Conservation (phyloP, 139 green algal genomes). For the Volvox reticuliferus region DNA sequence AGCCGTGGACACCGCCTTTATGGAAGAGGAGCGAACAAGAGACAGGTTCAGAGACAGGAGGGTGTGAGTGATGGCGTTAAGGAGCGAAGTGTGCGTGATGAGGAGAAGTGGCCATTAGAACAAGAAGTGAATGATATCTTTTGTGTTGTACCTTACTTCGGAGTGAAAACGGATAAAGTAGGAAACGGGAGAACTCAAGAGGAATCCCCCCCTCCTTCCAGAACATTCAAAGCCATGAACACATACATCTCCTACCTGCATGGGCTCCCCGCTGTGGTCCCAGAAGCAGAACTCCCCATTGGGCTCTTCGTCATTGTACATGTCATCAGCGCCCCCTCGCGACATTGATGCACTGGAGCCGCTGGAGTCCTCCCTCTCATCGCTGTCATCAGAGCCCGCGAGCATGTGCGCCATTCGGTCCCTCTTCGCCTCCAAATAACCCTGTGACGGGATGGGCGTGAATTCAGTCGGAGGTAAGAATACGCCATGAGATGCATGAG, state of each 20-base stretch:
- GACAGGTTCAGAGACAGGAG: neutral
- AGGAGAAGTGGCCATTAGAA: too few species aligned
- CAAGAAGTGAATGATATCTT: too few species aligned
- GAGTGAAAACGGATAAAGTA: too few species aligned
- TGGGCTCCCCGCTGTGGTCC: slow-evolving; percentile 46
- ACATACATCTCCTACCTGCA: slow-evolving; percentile 23
- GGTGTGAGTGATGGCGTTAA: neutral
- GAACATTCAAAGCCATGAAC: too few species aligned
- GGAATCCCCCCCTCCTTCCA: too few species aligned
- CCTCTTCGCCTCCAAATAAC: slow-evolving; percentile 75
- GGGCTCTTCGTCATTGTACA: neutral
- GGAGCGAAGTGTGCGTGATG: neutral
- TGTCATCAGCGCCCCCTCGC: too few species aligned
- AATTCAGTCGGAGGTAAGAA: too few species aligned
- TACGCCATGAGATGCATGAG: too few species aligned
- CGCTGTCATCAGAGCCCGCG: neutral
- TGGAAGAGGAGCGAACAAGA: neutral
- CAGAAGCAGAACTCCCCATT: slow-evolving; percentile 46
- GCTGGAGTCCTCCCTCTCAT: neutral
- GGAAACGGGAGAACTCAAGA: too few species aligned
- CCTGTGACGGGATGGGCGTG: slow-evolving; percentile 15
- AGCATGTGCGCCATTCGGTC: slow-evolving; percentile 80
- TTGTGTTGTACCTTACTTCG: too few species aligned
- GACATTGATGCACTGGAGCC: too few species aligned
- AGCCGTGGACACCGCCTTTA: neutral